Evolutionary conservation across 2,329 filamentous ascomycete genomes (phyloP), one percentile per base, ranked within the genome.

Genomic region (Colletotrichum simmondsii): DNA sequence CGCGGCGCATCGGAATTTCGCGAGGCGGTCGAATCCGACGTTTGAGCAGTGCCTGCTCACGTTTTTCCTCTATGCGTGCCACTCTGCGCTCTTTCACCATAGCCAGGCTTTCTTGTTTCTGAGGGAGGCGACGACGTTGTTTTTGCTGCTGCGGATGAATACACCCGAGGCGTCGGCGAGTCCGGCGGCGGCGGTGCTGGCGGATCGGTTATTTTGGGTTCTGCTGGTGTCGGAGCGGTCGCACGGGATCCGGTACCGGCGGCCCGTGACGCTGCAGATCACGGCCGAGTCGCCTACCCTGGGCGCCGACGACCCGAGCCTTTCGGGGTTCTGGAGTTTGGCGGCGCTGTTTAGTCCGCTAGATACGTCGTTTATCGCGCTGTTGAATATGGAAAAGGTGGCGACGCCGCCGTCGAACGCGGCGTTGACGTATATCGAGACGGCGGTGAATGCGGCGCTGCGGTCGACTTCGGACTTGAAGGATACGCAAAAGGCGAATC

Each of bases 1-100:
- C 56, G 77, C 79, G 0, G 77, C 80, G 0, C 80, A 85, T 58
- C 80, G 83, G 49, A 75, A 78, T 35, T 75, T 83, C 0, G 79
- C 79, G 0, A 77, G 81, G 3, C 78, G 77, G 32, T 79, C 81
- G 14, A 82, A 79, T 5, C 83, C 84, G 0, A 81, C 78, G 3
- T 77, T 86, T 11, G 81, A 85, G 53, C 79, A 81, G 42, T 83
- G 84, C 14, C 78, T 86, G 5, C 76, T 85, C 12, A 80, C 81
- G 1, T 86, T 86, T 74, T 85, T 86, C 62, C 79, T 86, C 22
- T 86, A 86, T 64, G 83, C 85, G 4, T 85, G 84, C 56, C 83
- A 86, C 59, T 82, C 83, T 2, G 78, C 80, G 12, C 76, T 85
- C 6, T 83, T 81, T 5, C 84, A 85, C 64, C 85, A 86, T 71